Percentiles rank a stretch among this genome's conserved stretches.
phyloP scores from a whole-genome alignment of 176 grass and related monocot genomes.

The Raddia distichophylla region DNA sequence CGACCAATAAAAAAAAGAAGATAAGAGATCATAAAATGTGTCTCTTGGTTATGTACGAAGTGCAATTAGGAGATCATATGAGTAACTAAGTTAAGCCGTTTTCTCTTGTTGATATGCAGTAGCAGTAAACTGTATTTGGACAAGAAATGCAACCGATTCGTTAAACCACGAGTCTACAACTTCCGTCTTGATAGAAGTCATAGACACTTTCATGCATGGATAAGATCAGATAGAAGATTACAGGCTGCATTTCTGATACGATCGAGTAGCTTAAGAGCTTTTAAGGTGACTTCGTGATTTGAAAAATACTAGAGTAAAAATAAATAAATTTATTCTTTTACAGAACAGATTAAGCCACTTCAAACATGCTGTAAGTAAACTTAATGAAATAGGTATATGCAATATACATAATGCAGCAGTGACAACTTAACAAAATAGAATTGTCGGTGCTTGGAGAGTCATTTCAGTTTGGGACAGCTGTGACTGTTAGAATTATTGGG shows the following conservation, averaged over 20 bases:
- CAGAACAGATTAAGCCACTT: too few species aligned
- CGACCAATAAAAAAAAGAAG: too few species aligned
- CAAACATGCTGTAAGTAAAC: too few species aligned
- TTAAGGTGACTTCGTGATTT: too few species aligned
- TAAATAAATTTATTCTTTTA: too few species aligned
- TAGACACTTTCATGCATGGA: too few species aligned
- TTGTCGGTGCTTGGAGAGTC: not conserved
- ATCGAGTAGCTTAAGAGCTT: too few species aligned
- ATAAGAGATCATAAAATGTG: not conserved
- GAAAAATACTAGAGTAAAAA: too few species aligned
- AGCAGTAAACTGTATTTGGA: not conserved
- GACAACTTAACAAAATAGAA: not conserved
- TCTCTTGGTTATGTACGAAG: not conserved
- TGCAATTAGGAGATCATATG: not conserved
- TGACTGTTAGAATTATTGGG: too few species aligned
- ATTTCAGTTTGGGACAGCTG: not conserved
- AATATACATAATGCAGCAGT: too few species aligned
- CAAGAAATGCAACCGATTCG: not conserved
- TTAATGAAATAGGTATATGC: too few species aligned
- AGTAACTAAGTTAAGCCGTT: not conserved
- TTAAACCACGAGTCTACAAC: not conserved
- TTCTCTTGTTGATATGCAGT: conserved; percentile 7
- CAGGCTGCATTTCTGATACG: not conserved
- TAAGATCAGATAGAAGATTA: not conserved
- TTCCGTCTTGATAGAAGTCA: not conserved